Conservation (phyloP, 2,329 filamentous ascomycete genomes). For the Ophiocordyceps unilateralis region DNA sequence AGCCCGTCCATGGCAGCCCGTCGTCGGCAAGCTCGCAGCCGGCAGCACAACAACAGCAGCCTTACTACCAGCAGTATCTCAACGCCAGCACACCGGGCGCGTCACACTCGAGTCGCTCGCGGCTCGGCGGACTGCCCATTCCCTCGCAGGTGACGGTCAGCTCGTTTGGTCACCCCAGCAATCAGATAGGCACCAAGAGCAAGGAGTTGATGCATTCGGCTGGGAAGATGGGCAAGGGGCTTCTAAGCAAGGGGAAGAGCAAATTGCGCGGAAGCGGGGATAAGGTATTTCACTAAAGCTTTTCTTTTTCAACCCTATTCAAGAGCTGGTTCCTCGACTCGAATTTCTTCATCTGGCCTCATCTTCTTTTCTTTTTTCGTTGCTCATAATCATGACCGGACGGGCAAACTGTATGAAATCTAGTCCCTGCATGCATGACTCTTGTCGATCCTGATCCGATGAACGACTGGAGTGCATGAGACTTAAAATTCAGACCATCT, state of each 20-base stretch:
- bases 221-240: conserved; percentile 75
- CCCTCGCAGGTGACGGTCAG: conserved; percentile 23
- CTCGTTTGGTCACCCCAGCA: conserved; percentile 34
- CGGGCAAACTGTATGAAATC: not conserved
- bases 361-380: conserved; percentile 1
- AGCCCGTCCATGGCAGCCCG: conserved; percentile 6
- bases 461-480: not conserved
- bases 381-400: not conserved
- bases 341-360: not conserved
- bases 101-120: conserved; percentile 17
- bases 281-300: conserved; percentile 67
- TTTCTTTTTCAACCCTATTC: conserved; percentile 11
- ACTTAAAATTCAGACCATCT: not conserved
- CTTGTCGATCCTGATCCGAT: not conserved
- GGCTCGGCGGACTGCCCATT: conserved; percentile 16
- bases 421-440: not conserved
- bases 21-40: conserved; percentile 8
- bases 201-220: conserved; percentile 81
- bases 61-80: conserved; percentile 39
- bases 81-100: conserved; percentile 21
- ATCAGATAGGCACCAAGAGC: conserved; percentile 62
- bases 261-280: conserved; percentile 60
- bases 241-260: conserved; percentile 80
- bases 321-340: not conserved
- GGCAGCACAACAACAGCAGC: conserved; percentile 15